Evolutionary conservation across 306 rosid species (phyloP).

Genomic region (Rubus parviflorus): DNA sequence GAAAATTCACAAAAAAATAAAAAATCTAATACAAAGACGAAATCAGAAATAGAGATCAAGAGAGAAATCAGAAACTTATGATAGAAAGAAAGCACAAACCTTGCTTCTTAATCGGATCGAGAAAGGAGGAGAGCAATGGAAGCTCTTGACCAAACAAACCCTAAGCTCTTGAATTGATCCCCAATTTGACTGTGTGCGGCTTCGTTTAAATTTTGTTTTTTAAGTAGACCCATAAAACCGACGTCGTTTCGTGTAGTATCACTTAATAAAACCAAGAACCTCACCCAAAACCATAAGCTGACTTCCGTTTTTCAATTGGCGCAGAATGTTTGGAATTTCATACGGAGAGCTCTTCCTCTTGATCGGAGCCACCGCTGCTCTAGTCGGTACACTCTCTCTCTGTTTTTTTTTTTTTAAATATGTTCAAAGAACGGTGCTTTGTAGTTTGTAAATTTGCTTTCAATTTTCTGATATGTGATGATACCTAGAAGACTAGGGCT

Average conservation of each 20-base stretch:
- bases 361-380: slow-evolving; percentile 44
- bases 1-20: background rate
- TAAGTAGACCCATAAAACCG: background rate
- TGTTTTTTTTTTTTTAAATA: background rate
- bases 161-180: background rate
- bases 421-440: background rate
- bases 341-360: slow-evolving; percentile 49
- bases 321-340: slow-evolving; percentile 44
- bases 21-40: background rate
- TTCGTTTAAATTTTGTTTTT: background rate
- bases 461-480: too few relatives aligned
- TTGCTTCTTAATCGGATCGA: background rate
- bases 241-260: background rate
- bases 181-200: background rate
- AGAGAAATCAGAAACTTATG: background rate
- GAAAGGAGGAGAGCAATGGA: background rate
- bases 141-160: background rate
- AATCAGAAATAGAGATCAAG: background rate
- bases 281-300: background rate
- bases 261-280: background rate
- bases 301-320: background rate
- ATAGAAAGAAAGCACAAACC: background rate
- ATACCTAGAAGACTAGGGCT: too few relatives aligned
- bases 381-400: slow-evolving; percentile 31
- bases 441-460: too few relatives aligned